phyloP scores from a whole-genome alignment of 176 grass and related monocot genomes.

The Metroxylon sagu region DNA sequence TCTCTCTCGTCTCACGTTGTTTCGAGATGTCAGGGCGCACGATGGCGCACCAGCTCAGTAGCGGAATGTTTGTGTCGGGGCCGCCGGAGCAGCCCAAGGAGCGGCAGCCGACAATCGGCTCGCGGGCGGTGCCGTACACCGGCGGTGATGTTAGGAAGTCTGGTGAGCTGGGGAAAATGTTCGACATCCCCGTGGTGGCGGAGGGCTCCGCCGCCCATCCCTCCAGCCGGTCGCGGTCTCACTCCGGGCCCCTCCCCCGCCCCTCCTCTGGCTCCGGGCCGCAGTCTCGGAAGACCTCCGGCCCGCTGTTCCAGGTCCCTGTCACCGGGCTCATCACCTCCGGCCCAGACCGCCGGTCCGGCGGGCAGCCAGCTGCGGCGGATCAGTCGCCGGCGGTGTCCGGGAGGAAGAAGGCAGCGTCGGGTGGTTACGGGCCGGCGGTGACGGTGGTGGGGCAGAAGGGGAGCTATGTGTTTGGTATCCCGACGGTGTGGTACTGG shows the following conservation, averaged over 20 bases:
- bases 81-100: slow-evolving; percentile 56
- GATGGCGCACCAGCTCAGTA: slow-evolving; percentile 53
- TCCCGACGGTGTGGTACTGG: slow-evolving; percentile 60
- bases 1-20: background rate
- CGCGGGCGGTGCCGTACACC: slow-evolving; percentile 59
- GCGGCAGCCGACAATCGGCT: slow-evolving; percentile 35
- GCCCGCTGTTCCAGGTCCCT: slow-evolving; percentile 57
- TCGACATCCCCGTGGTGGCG: slow-evolving; percentile 40
- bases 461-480: slow-evolving; percentile 23
- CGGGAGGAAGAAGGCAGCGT: slow-evolving; percentile 1
- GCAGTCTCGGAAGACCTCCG: slow-evolving; percentile 26
- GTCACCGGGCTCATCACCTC: slow-evolving; percentile 60
- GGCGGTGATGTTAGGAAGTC: slow-evolving; percentile 65
- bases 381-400: background rate
- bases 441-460: slow-evolving; percentile 1
- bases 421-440: background rate
- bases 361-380: slow-evolving; percentile 11
- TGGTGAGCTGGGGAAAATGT: slow-evolving; percentile 84
- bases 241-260: slow-evolving; percentile 37
- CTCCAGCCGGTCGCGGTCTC: slow-evolving; percentile 25
- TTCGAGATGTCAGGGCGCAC: slow-evolving; percentile 12
- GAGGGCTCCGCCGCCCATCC: slow-evolving; percentile 18
- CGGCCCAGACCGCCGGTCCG: slow-evolving; percentile 35
- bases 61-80: slow-evolving; percentile 84
- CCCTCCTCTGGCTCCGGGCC: slow-evolving; percentile 35